phyloP scores from a whole-genome alignment of 1,139 yeast species.

The Yamadazyma membranifaciens region DNA sequence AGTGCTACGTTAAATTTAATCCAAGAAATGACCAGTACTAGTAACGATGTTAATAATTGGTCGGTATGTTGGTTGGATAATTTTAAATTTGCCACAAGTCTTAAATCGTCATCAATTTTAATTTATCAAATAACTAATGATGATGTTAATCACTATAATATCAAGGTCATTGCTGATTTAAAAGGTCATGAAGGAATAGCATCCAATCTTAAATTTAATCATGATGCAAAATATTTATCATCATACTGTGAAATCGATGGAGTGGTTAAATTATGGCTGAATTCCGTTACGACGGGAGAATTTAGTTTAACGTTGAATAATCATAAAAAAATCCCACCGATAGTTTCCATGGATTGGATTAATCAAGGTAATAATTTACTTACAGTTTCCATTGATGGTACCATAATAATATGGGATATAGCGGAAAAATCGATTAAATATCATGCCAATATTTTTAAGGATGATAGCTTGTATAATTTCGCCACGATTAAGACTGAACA shows the following conservation, averaged over 20 bases:
- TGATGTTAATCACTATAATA: constrained; percentile 23
- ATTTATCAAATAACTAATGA: constrained; percentile 48
- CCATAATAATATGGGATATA: constrained; percentile 67
- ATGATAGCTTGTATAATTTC: constrained; percentile 4
- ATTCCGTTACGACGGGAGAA: constrained; percentile 51
- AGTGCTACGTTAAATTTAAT: constrained; percentile 32
- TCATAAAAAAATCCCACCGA: constrained; percentile 43
- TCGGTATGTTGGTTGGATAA: constrained; percentile 65
- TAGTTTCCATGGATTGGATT: constrained; percentile 57
- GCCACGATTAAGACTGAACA: neutral
- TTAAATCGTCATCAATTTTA: constrained; percentile 52
- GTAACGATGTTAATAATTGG: constrained; percentile 20
- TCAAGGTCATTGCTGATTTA: constrained; percentile 57
- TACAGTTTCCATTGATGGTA: constrained; percentile 65
- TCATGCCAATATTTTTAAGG: constrained; percentile 11
- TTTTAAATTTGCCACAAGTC: constrained; percentile 68
- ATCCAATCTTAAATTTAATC: constrained; percentile 56
- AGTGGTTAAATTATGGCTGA: constrained; percentile 68
- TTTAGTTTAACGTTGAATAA: constrained; percentile 24
- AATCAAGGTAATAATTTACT: constrained; percentile 23
- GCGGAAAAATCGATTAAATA: constrained; percentile 27
- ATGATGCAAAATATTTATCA: constrained; percentile 52
- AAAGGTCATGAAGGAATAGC: constrained; percentile 68
- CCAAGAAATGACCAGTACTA: constrained; percentile 22
- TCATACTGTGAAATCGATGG: constrained; percentile 74